phyloP scores from a whole-genome alignment of 495 filamentous ascomycete species.

The Lophium mytilinum region DNA sequence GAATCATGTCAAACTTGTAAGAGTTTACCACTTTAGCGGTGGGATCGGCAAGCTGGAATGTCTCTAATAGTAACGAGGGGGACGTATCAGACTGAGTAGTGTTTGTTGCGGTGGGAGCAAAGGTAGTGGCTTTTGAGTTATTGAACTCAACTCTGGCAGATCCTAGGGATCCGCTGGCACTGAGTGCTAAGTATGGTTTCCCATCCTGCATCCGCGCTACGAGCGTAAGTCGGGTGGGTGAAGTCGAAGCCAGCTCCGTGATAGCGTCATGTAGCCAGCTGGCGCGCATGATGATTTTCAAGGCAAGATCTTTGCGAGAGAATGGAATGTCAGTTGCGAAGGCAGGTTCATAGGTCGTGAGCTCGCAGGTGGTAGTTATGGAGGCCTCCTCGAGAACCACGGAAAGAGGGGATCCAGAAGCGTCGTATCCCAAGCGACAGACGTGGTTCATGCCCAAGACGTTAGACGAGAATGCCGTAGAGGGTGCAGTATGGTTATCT shows the following conservation, averaged over 20 bases:
- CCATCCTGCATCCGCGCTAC: conserved; percentile 45
- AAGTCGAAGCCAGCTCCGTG: conserved; percentile 68
- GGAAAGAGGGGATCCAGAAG: conserved; percentile 64
- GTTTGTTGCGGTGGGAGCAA: not conserved
- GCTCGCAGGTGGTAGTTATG: conserved; percentile 84
- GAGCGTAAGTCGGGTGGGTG: conserved; percentile 55
- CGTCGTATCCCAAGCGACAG: conserved; percentile 70
- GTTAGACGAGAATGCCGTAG: conserved; percentile 65
- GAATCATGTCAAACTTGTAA: conserved; percentile 80
- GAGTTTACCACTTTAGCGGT: conserved; percentile 44
- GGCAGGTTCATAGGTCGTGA: conserved; percentile 80
- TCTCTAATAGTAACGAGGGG: conserved; percentile 50
- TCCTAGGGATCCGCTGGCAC: conserved; percentile 66
- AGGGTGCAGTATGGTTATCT: conserved; percentile 25
- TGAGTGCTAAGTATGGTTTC: conserved; percentile 66
- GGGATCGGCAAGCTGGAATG: conserved; percentile 51
- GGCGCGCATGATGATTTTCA: conserved; percentile 92
- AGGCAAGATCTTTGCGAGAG: conserved; percentile 63
- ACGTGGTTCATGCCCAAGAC: conserved; percentile 69
- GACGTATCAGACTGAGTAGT: not conserved
- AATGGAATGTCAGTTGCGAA: conserved; percentile 70
- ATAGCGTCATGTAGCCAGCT: conserved; percentile 78
- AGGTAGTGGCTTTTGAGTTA: conserved; percentile 28
- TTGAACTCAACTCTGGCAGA: conserved; percentile 78
- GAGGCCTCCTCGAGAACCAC: conserved; percentile 74